Evolutionary conservation across 176 grass and related monocot genomes (phyloP), one percentile per base, ranked within the genome.

Genomic region (Rhynchospora pubera): DNA sequence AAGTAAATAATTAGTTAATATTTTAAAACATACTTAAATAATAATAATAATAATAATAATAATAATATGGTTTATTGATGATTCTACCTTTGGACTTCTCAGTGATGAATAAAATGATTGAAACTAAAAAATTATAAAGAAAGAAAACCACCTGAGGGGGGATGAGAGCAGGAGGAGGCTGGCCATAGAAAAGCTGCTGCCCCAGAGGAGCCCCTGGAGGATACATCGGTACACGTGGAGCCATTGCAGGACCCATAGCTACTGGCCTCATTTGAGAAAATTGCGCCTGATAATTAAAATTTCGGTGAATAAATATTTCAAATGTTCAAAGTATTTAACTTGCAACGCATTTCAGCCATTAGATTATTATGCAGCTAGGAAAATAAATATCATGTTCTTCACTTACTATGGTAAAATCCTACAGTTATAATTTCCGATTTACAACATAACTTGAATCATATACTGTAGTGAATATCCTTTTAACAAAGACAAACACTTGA

Each of bases 131-230:
- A 0, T 0, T 28, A 77, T 32, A 61, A 28, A 28, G 78, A 10
- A 47, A 5, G 70, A 9, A 53, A 86, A 43, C 34, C 65, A 93
- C 91, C 89, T 93, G 91, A 71, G 86, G 89, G 53, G 89, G 89
- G 62, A 93, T 88, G 82, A 93, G 84, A 79, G 83, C 56, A 79
- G 87, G 89, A 77, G 91, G 89, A 32, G 86, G 86, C 67, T 93
- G 91, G 24, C 91, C 89, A 81, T 93, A 93, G 79, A 93, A 93
- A 48, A 93, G 59, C 66, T 91, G 91, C 79, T 93, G 91, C 5
- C 91, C 89, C 22, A 93, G 56, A 63, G 91, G 86, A 46, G 87
- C 84, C 52, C 91, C 91, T 28, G 91, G 89, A 28, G 91, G 87
- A 51, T 93, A 93, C 86, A 93, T 89, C 30, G 91, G 89, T 77